Conservation (phyloP, 2,329 filamentous ascomycete genomes). For the Venturia pyrina region DNA sequence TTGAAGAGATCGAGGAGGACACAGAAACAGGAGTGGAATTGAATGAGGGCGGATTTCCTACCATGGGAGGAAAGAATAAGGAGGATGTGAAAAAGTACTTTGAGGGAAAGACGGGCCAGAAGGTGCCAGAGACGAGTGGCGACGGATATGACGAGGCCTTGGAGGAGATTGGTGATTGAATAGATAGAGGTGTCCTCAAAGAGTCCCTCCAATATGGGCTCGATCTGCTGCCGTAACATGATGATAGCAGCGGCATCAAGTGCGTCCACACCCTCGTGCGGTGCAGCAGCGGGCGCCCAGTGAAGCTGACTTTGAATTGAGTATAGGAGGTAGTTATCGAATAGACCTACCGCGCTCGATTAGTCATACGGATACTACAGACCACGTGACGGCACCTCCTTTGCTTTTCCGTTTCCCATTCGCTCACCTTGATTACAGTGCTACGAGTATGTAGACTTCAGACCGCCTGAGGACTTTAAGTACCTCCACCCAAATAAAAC, state of each 20-base stretch:
- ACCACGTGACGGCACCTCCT: too few species aligned
- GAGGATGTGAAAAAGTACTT: not conserved
- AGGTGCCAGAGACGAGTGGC: not conserved
- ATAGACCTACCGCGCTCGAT: too few species aligned
- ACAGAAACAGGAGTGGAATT: not conserved
- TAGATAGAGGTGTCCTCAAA: too few species aligned
- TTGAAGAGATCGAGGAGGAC: not conserved
- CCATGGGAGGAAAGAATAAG: not conserved
- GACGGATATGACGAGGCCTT: not conserved
- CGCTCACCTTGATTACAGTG: too few species aligned
- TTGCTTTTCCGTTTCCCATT: too few species aligned
- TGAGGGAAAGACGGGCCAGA: not conserved
- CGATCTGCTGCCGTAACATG: constrained; percentile 26
- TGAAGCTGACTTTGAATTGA: constrained; percentile 16
- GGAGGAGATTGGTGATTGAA: not conserved
- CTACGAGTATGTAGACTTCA: too few species aligned
- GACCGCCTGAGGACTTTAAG: too few species aligned
- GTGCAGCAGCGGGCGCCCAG: constrained; percentile 25
- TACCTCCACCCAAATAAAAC: too few species aligned
- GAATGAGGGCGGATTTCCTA: not conserved
- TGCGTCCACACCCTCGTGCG: constrained; percentile 32
- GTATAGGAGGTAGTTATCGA: too few species aligned
- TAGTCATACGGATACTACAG: too few species aligned
- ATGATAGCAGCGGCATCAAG: constrained; percentile 28
- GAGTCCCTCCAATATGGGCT: too few species aligned